Evolutionary conservation across 345 rosid genomes (phyloP).

Genomic region (Cardiospermum halicacabum): DNA sequence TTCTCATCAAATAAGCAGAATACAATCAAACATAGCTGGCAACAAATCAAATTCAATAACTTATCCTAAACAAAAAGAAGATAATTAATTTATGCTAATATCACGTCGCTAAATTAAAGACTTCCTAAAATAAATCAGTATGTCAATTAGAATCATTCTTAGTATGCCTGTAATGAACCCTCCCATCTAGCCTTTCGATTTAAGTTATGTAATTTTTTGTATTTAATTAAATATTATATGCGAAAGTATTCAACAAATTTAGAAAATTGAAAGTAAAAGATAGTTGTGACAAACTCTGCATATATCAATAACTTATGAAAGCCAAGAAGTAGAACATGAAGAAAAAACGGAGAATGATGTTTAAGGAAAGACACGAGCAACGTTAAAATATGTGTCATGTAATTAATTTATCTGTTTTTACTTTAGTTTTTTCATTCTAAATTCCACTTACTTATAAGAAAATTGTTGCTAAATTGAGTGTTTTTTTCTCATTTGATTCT

Average conservation of each 20-base stretch:
- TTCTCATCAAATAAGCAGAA: too few species aligned
- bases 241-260: constrained; percentile 14
- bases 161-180: constrained; percentile 16
- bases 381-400: constrained; percentile 29
- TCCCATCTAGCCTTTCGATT: constrained; percentile 18
- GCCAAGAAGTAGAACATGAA: constrained; percentile 24
- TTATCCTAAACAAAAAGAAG: too few species aligned
- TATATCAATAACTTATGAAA: constrained; percentile 15
- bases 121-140: too few species aligned
- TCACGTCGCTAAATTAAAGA: too few species aligned
- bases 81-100: too few species aligned
- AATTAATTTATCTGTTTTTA: not conserved
- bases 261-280: constrained; percentile 27
- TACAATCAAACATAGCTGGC: too few species aligned
- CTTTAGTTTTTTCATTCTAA: too few species aligned
- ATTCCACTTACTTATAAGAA: too few species aligned
- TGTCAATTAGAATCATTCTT: too few species aligned
- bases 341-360: constrained; percentile 27
- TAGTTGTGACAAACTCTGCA: constrained; percentile 21
- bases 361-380: constrained; percentile 37
- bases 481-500: too few species aligned
- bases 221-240: constrained; percentile 19
- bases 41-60: too few species aligned
- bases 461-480: too few species aligned
- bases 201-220: constrained; percentile 13